These are phyloP conservation scores for Sphagnum fallax DNA, from an alignment of 228 moss, liverwort and hornwort genomes.

Conservation along the genomic window DNA sequence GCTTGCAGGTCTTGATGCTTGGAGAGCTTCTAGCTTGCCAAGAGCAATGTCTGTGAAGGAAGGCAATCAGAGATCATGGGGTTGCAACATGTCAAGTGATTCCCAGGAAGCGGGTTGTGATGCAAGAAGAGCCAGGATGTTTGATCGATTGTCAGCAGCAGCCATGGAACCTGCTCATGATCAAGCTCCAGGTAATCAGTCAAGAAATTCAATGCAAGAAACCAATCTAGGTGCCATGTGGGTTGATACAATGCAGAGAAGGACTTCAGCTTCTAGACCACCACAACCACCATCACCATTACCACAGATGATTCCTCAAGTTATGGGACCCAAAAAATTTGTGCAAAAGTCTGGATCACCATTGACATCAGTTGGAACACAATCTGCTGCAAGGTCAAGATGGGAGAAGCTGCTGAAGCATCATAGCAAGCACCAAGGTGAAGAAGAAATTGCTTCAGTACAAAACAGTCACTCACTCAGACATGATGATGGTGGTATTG, in stretches of 20 bases:
- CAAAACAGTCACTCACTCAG: slow-evolving; percentile 27
- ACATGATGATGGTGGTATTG: slow-evolving; percentile 15
- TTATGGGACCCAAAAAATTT: background rate
- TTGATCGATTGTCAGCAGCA: background rate
- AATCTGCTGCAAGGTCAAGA: slow-evolving; percentile 1
- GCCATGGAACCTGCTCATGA: background rate
- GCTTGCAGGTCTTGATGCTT: background rate
- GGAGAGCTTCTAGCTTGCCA: slow-evolving; percentile 5
- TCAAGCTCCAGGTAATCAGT: background rate
- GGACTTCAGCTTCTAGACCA: background rate
- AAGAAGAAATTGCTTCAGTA: slow-evolving; percentile 5
- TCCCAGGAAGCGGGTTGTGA: slow-evolving; percentile 12
- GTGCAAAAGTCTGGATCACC: background rate
- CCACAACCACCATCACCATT: background rate
- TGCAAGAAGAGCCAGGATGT: slow-evolving; percentile 10
- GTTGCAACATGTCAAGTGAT: background rate
- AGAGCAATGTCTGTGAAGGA: slow-evolving; percentile 11
- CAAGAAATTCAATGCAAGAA: background rate
- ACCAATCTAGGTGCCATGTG: background rate
- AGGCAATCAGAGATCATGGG: background rate
- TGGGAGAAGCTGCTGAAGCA: slow-evolving; percentile 1
- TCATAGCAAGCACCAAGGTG: background rate
- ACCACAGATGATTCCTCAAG: background rate
- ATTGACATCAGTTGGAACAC: background rate
- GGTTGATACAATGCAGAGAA: background rate